Base-by-base conservation (phyloP, 441 rosid species). In the Erysimum cheiri region DNA sequence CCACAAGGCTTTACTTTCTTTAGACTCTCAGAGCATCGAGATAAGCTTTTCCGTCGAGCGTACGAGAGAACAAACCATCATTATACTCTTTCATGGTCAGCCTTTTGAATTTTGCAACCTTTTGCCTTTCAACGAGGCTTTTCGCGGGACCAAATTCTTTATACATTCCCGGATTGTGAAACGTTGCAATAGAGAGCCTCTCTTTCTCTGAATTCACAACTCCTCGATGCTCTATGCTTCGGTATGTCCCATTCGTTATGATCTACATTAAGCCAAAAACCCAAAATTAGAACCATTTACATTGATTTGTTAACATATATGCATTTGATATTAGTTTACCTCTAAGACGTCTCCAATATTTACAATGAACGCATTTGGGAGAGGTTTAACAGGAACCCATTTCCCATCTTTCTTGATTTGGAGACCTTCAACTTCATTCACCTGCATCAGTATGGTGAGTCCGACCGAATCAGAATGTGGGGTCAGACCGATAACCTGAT, bases 291-390 rank as follows among this genome's bases (percentile, higher is more conserved):
- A 29, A 24, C 33, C 55, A 50, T 50, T 53, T 31, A 29, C 36
- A 28, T 0, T 1, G 5, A 33, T 33, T 8, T 4, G 32, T 35
- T 17, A 3, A 3, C 6, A 26, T 22, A 1, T 14, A 58, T 28
- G 58, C 13, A 10, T 17, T 56, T 35, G 4, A 10, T n/a, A 33
- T 14, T 10, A 11, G 15, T 49, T 65, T 74, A 81, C 85, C 83
- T 79, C 85, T 61, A 81, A 57, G 33, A 72, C 71, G 69, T 83
- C 83, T n/a, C 87, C 87, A 28, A 81, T 57, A 54, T 77, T 79
- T 67, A 83, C 83, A 22, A 79, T 64, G 17, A 83, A 79, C 49
- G 82, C 80, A 59, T 79, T 14, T 29, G 36, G 81, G 4, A 79
- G 72, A 3, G 83, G 83, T 48, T 67, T 73, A 1, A 85, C 67